phyloP scores from a whole-genome alignment of 805 yeast species.

The Wickerhamomyces xylosicus region DNA sequence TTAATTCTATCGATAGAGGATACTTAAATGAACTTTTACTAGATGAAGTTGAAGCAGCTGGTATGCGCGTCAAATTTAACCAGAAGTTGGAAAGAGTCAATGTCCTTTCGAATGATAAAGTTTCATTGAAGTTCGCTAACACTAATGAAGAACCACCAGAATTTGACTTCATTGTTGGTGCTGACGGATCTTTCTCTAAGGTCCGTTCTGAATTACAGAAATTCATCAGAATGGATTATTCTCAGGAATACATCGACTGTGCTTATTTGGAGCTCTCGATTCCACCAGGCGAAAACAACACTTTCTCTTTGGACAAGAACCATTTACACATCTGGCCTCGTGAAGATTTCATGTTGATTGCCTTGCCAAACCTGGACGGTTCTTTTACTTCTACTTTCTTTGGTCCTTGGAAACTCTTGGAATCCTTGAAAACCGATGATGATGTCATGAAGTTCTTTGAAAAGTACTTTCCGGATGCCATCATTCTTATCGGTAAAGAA shows the following conservation, averaged over 20 bases:
- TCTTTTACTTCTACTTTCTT: slow-evolving; percentile 86
- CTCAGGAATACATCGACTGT: slow-evolving; percentile 75
- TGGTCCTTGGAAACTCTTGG: slow-evolving; percentile 65
- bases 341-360: slow-evolving; percentile 77
- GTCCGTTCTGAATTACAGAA: slow-evolving; percentile 63
- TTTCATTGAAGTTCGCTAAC: slow-evolving; percentile 14
- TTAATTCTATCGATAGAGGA: slow-evolving; percentile 77
- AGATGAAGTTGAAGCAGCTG: slow-evolving; percentile 46
- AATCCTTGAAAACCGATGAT: slow-evolving; percentile 33
- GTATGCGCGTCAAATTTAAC: slow-evolving; percentile 33
- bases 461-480: slow-evolving; percentile 65
- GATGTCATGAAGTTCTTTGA: slow-evolving; percentile 45
- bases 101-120: slow-evolving; percentile 18
- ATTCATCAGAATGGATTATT: slow-evolving; percentile 53
- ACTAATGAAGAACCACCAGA: slow-evolving; percentile 16
- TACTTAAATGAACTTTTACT: slow-evolving; percentile 55
- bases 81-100: slow-evolving; percentile 42
- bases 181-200: slow-evolving; percentile 79
- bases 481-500: slow-evolving; percentile 51
- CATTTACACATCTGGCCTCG: slow-evolving; percentile 94
- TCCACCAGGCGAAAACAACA: slow-evolving; percentile 30
- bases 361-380: slow-evolving; percentile 76
- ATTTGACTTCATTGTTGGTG: slow-evolving; percentile 59
- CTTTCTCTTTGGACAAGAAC: slow-evolving; percentile 42
- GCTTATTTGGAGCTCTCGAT: slow-evolving; percentile 75